These are phyloP conservation scores for Lachnellula suecica DNA, from an alignment of 2,329 filamentous ascomycete genomes.

Conservation along the genomic window DNA sequence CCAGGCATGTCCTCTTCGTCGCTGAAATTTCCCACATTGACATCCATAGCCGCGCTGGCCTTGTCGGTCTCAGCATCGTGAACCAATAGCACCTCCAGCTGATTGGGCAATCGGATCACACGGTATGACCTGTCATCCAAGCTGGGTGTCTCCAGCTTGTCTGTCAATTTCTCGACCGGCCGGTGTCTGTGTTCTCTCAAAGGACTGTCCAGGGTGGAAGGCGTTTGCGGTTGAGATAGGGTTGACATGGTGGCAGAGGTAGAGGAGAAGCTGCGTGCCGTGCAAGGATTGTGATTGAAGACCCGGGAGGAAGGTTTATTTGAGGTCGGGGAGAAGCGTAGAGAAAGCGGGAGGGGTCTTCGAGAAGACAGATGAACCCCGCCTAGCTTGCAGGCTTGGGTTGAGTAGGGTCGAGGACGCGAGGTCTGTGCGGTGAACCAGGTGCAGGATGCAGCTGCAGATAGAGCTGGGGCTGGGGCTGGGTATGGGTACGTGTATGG, in stretches of 20 bases:
- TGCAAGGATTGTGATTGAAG: neutral
- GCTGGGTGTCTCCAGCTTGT: constrained; percentile 76
- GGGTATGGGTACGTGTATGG: neutral
- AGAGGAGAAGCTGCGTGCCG: constrained; percentile 13
- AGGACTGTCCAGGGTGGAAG: constrained; percentile 25
- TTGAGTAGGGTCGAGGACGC: constrained; percentile 2
- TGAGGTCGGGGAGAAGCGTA: constrained; percentile 1
- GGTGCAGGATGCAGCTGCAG: constrained; percentile 1
- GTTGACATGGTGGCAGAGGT: constrained; percentile 28
- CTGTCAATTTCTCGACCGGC: constrained; percentile 50
- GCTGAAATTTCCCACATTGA: constrained; percentile 94
- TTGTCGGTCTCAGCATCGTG: constrained; percentile 96
- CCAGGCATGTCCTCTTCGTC: constrained; percentile 89
- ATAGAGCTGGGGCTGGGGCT: constrained; percentile 1
- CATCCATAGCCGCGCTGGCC: constrained; percentile 90
- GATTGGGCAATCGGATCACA: constrained; percentile 82
- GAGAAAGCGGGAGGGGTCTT: neutral
- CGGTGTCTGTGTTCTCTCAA: constrained; percentile 31
- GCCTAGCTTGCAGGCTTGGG: neutral
- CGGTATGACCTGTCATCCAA: constrained; percentile 86
- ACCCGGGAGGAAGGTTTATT: constrained; percentile 1
- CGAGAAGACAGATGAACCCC: constrained; percentile 3
- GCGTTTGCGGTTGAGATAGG: constrained; percentile 32
- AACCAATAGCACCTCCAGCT: constrained; percentile 87
- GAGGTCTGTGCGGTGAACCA: constrained; percentile 13